Evolutionary conservation across 2,329 filamentous ascomycete species (phyloP), one percentile per base, ranked within the genome.

Genomic region (Apiospora aurea): DNA sequence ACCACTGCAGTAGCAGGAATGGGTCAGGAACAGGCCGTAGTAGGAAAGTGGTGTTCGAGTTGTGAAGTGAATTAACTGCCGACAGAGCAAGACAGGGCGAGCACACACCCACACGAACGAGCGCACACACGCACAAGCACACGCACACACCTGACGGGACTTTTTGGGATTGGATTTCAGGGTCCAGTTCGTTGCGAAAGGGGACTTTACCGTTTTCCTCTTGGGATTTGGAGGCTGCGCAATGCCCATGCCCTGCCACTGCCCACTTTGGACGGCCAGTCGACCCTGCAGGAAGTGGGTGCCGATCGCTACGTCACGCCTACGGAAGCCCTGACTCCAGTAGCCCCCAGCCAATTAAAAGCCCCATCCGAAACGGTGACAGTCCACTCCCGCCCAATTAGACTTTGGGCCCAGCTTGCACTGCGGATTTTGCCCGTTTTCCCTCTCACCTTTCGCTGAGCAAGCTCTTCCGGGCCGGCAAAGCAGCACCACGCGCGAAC

Each of bases 261-360:
- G 24, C 26, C 57, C 34, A 38, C 44, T 38, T 46, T n/a, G 44
- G 16, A 26, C 21, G 29, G 34, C 26, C 67, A 47, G 34, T 43
- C 18, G 41, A 29, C 67, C 44, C 67, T 69, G 41, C 41, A 43
- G 41, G 8, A 43, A 8, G 41, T 43, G 41, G 41, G 13, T 43
- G 47, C 67, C 67, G 43, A 49, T 49, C 67, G 44, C 67, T 69
- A 69, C 67, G 67, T 69, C 67, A 69, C 67, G 24, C 44, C 44
- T 24, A n/a, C 24, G 57, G 57, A 64, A 41, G 57, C 57, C 57
- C 57, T 64, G 57, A 41, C 57, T 64, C 57, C 57, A 38, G 18
- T 10, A 6, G 1, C 21, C 34, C 8, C 34, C 11, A 18, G 3
- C 57, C 57, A 64, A 64, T 64, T 29, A 64, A 41, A 41, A 1